phyloP scores from a whole-genome alignment of 306 rosid genomes.

The Styphnolobium japonicum region DNA sequence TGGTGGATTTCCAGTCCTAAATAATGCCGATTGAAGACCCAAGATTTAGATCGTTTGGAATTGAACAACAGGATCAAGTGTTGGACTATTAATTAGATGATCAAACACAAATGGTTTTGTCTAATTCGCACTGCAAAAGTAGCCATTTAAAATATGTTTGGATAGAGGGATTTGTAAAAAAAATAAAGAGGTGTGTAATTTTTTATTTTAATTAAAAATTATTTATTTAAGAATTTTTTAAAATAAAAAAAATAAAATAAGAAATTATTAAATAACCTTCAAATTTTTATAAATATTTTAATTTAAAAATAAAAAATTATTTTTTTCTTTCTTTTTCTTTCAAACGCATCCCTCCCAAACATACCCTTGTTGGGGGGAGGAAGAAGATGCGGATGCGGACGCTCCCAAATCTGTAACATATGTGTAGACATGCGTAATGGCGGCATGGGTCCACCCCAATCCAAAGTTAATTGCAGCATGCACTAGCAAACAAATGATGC shows the following conservation, averaged over 20 bases:
- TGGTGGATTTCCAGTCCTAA: background rate
- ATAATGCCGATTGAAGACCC: background rate
- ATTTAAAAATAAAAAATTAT: too few species aligned
- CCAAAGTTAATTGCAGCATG: slow-evolving; percentile 5
- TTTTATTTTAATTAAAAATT: too few species aligned
- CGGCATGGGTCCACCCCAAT: background rate
- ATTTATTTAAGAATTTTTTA: too few species aligned
- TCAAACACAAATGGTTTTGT: background rate
- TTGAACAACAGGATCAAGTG: background rate
- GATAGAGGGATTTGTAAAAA: too few species aligned
- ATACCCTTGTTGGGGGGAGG: slow-evolving; percentile 28
- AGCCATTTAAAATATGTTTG: too few species aligned
- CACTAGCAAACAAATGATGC: slow-evolving; percentile 7
- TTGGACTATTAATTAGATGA: background rate
- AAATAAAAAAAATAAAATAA: too few species aligned
- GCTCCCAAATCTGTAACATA: background rate
- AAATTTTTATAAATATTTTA: too few species aligned
- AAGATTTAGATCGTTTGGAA: background rate
- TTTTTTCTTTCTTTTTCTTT: too few species aligned
- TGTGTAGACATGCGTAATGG: background rate
- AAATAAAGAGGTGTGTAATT: too few species aligned
- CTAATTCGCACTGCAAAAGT: background rate
- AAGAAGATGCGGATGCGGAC: background rate
- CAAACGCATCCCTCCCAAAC: too few species aligned
- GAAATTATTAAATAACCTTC: too few species aligned